A percentile compares a stretch with the other conserved stretches of the same genome.
phyloP scores from a whole-genome alignment of 768 basidiomycete species.

The Tricholoma sp. region DNA sequence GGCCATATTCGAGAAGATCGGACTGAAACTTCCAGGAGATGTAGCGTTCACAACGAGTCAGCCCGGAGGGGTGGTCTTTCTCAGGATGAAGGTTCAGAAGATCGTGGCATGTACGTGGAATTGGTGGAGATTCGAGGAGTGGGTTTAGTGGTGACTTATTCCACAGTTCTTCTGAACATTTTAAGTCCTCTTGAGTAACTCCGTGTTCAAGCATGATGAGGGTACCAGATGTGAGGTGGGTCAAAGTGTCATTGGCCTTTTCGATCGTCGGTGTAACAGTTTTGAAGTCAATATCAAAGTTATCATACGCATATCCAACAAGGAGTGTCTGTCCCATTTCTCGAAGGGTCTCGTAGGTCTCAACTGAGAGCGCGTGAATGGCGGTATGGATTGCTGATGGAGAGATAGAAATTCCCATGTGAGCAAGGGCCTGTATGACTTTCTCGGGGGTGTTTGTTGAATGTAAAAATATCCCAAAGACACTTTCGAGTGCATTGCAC shows the following conservation, averaged over 20 bases:
- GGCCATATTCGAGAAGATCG: slow-evolving; percentile 20
- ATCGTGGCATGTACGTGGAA: neutral
- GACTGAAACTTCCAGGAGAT: slow-evolving; percentile 19
- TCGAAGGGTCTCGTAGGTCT: slow-evolving; percentile 13
- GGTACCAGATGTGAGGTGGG: slow-evolving; percentile 22
- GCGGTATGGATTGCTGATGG: slow-evolving; percentile 17
- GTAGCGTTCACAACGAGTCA: slow-evolving; percentile 15
- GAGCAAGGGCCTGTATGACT: slow-evolving; percentile 24
- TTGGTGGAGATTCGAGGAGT: neutral
- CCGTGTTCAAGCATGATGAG: slow-evolving; percentile 19
- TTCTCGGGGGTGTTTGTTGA: slow-evolving; percentile 19
- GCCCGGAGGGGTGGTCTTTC: slow-evolving; percentile 9
- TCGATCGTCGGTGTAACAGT: slow-evolving; percentile 21
- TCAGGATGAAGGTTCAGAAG: neutral
- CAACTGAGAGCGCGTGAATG: slow-evolving; percentile 17
- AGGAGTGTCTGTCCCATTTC: slow-evolving; percentile 19
- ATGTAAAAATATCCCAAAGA: slow-evolving; percentile 27
- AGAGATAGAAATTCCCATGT: slow-evolving; percentile 24
- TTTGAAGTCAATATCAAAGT: no score
- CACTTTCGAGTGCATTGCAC: slow-evolving; percentile 19
- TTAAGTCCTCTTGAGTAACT: slow-evolving; percentile 17
- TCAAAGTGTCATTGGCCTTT: slow-evolving; percentile 12
- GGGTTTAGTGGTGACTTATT: slow-evolving; percentile 15
- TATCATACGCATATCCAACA: slow-evolving; percentile 9
- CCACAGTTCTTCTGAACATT: slow-evolving; percentile 26